Evolutionary conservation across 805 yeast species (phyloP).

Genomic region (Kuraishia molischiana): DNA sequence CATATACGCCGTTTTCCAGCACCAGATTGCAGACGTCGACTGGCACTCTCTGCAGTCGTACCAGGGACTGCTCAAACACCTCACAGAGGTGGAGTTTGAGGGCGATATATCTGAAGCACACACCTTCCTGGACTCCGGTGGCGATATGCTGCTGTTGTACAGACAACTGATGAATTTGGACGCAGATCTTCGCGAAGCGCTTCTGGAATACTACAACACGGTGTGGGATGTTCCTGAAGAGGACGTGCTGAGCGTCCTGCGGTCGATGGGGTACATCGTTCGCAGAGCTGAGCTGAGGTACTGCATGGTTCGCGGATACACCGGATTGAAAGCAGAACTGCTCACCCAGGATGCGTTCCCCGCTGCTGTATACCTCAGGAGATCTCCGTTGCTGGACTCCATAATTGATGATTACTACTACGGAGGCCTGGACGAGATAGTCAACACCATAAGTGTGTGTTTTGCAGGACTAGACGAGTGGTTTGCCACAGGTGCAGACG

Average conservation of each 20-base stretch:
- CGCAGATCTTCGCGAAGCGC: slow-evolving; percentile 1
- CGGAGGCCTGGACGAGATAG: slow-evolving; percentile 45
- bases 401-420: slow-evolving; percentile 35
- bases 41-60: slow-evolving; percentile 56
- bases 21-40: slow-evolving; percentile 54
- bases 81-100: slow-evolving; percentile 44
- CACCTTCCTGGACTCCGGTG: slow-evolving; percentile 47
- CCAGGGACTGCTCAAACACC: slow-evolving; percentile 43
- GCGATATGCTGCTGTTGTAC: slow-evolving; percentile 43
- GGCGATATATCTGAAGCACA: slow-evolving; percentile 44
- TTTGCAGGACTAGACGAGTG: slow-evolving; percentile 25
- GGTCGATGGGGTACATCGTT: slow-evolving; percentile 25
- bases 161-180: slow-evolving; percentile 22
- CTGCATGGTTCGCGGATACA: slow-evolving; percentile 47
- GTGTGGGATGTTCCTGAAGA: slow-evolving; percentile 33
- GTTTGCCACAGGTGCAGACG: slow-evolving; percentile 22
- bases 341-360: slow-evolving; percentile 3
- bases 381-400: slow-evolving; percentile 35
- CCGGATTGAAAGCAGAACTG: slow-evolving; percentile 40
- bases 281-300: slow-evolving; percentile 23
- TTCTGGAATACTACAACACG: slow-evolving; percentile 15
- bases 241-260: slow-evolving; percentile 32
- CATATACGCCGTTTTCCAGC: slow-evolving; percentile 47
- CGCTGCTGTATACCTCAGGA: slow-evolving; percentile 5
- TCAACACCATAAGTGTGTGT: slow-evolving; percentile 28